Evolutionary conservation across 495 filamentous ascomycete genomes (phyloP).

Genomic region (Penicillium flavigenum): DNA sequence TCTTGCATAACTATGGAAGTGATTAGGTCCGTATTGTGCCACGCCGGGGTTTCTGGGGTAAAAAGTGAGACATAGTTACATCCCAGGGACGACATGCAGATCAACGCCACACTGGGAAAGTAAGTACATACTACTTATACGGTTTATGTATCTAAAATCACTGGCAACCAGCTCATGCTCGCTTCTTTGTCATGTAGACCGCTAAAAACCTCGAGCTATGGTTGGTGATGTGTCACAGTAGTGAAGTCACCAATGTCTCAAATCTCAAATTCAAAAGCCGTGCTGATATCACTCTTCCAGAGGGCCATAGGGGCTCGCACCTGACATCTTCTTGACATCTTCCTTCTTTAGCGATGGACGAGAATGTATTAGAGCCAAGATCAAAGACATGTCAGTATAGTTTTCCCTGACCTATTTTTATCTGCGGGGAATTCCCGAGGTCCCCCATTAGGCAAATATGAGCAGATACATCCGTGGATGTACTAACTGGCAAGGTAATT

Average conservation of each 20-base stretch:
- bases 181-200: background rate
- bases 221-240: slow-evolving; percentile 6
- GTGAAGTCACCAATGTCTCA: slow-evolving; percentile 1
- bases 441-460: background rate
- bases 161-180: background rate
- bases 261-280: background rate
- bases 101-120: slow-evolving; percentile 3
- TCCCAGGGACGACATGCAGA: slow-evolving; percentile 16
- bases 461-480: background rate
- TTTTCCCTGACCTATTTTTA: slow-evolving; percentile 10
- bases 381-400: background rate
- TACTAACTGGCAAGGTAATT: background rate
- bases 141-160: background rate
- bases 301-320: background rate
- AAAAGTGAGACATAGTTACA: slow-evolving; percentile 35
- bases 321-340: background rate
- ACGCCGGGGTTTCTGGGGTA: slow-evolving; percentile 15
- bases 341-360: background rate
- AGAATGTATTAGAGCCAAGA: background rate
- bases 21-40: background rate
- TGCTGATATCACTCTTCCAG: background rate
- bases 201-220: background rate
- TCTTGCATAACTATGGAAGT: background rate
- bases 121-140: background rate
- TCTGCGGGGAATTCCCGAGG: background rate